Conservation (phyloP, 2,329 filamentous ascomycete species). For the Aspergillus thermomutatus region DNA sequence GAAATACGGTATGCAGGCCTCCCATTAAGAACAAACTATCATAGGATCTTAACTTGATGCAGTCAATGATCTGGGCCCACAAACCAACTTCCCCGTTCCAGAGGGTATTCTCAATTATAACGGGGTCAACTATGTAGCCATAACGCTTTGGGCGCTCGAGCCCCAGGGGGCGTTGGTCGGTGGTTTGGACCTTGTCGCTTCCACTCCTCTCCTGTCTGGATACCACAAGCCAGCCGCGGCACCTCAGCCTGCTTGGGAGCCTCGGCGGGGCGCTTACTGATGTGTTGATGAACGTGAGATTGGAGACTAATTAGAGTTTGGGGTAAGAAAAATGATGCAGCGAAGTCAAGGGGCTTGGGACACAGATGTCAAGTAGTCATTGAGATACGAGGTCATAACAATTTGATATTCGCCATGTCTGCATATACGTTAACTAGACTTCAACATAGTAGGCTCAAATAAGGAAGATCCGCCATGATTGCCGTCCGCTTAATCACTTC, state of each 20-base stretch:
- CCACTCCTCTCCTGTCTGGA: not conserved
- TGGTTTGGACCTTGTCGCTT: not conserved
- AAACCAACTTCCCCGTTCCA: slow-evolving; percentile 68
- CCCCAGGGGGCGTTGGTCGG: slow-evolving; percentile 9
- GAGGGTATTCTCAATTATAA: slow-evolving; percentile 69
- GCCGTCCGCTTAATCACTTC: not conserved
- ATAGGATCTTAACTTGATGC: not conserved
- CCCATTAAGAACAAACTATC: not conserved
- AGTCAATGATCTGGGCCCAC: slow-evolving; percentile 68
- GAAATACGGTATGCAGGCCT: slow-evolving; percentile 51
- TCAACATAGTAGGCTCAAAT: not conserved
- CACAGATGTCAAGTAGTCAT: not conserved
- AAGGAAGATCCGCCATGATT: not conserved
- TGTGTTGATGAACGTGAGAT: not conserved
- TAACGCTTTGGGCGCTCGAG: slow-evolving; percentile 69
- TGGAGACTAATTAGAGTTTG: not conserved
- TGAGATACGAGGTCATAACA: not conserved
- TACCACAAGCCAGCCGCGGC: not conserved
- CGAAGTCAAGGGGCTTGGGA: not conserved
- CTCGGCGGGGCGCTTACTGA: not conserved
- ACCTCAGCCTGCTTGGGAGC: not conserved
- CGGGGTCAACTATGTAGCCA: slow-evolving; percentile 65
- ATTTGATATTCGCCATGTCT: not conserved
- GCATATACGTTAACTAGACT: not conserved
- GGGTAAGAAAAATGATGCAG: not conserved